Base-by-base conservation (phyloP, 176 grass and related monocot species). In the Oryza nivara region DNA sequence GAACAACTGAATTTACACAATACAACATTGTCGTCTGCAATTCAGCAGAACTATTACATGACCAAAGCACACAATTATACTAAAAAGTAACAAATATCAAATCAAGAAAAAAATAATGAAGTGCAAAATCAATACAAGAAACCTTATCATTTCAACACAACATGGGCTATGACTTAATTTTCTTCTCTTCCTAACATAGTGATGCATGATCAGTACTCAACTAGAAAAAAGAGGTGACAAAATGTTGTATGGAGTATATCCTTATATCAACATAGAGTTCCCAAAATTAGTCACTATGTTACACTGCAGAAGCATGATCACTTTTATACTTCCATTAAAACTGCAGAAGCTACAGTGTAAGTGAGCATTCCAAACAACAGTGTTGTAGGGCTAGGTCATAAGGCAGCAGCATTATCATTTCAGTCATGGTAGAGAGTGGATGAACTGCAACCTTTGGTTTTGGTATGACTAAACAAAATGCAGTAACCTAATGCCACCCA, bases 71-170 rank as follows among this genome's bases (percentile, higher is more conserved):
- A 22, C 3, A 12, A 77, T 74, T 34, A 81, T 15, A 41, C 40
- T 32, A 11, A 81, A 0, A 36, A 36, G 35, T 36, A 36, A 19
- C n/a, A 82, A 82, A 44, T 38, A 56, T 41, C 4, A 19, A 82
- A 52, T 58, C 17, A 25, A 68, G 17, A 78, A 49, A 60, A 60
- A 88, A 34, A 14, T 20, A 80, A 73, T 54, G 13, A 73, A 61
- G 13, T 43, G 9, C 9, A 44, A 63, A 54, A 41, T 6, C 44
- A 19, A 73, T 66, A 49, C n/a, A 60, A 8, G 9, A 66, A 73
- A 84, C 67, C 34, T 35, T 4, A 72, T 56, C 17, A 19, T 32
- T 74, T 16, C 12, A 60, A 44, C 1, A 20, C 28, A 54, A 41
- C 35, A 17, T 30, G 17, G 22, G 3, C 8, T 54, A 44, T 41